These are phyloP conservation scores for Millerozyma miso DNA, from an alignment of 805 yeast genomes.

Conservation along the genomic window DNA sequence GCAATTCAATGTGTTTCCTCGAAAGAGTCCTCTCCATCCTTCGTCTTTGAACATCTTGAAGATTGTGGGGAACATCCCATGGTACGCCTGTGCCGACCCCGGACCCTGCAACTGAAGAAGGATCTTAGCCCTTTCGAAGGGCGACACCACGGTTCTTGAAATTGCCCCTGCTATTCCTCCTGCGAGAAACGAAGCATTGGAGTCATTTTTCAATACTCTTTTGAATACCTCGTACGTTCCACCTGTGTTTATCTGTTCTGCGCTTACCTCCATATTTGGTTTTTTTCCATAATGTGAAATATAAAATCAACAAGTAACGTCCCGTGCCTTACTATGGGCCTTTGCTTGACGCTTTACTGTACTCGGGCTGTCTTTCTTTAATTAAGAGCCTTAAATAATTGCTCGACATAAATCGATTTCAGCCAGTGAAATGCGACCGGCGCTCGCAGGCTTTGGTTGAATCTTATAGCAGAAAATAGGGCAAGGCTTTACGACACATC, in stretches of 20 bases:
- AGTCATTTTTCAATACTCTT: conserved; percentile 38
- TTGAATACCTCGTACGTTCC: conserved; percentile 10
- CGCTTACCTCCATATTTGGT: not conserved
- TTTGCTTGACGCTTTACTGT: too few relatives aligned
- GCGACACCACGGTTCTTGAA: conserved; percentile 89
- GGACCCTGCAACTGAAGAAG: conserved; percentile 83
- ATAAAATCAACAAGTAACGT: too few relatives aligned
- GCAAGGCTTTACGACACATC: too few relatives aligned
- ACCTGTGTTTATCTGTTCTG: not conserved
- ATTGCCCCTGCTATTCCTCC: conserved; percentile 79
- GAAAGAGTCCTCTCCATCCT: conserved; percentile 83
- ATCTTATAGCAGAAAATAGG: too few relatives aligned
- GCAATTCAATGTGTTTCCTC: conserved; percentile 92
- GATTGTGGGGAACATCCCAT: conserved; percentile 76
- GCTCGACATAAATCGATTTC: too few relatives aligned
- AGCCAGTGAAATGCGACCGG: too few relatives aligned
- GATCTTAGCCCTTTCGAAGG: conserved; percentile 92
- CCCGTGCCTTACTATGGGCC: too few relatives aligned
- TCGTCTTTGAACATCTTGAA: conserved; percentile 80
- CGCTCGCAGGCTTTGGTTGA: too few relatives aligned
- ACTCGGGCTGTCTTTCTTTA: too few relatives aligned
- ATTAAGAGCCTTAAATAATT: too few relatives aligned
- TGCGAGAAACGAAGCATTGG: conserved; percentile 59
- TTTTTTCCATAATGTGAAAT: not conserved
- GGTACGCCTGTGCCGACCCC: conserved; percentile 43